These are phyloP conservation scores for Eudorina sp. DNA, from an alignment of 139 green algal genomes.

Conservation along the genomic window DNA sequence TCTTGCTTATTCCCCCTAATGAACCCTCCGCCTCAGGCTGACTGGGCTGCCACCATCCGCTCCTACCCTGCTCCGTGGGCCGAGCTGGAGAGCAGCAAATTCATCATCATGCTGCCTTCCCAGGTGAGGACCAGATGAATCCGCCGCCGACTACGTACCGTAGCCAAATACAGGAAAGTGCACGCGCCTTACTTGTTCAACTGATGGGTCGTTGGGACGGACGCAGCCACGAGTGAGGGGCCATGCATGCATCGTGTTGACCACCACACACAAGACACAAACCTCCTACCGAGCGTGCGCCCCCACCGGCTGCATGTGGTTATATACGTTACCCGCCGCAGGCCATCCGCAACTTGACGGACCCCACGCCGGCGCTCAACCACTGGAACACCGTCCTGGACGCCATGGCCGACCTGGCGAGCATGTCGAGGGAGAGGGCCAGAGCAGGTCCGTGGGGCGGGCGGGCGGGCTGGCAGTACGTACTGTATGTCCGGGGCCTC, in stretches of 20 bases:
- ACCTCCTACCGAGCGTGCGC: not conserved
- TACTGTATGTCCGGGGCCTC: no score
- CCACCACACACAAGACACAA: not conserved
- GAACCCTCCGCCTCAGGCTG: not conserved
- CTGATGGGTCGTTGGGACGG: not conserved
- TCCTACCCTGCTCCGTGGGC: constrained; percentile 25
- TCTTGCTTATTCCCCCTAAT: no score
- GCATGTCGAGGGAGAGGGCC: not conserved
- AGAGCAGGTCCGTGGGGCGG: not conserved
- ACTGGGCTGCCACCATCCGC: not conserved
- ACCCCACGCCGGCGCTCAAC: not conserved
- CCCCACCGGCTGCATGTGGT: not conserved
- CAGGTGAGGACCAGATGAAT: not conserved
- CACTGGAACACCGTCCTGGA: constrained; percentile 2
- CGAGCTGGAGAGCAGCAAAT: constrained; percentile 24
- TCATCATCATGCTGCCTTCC: constrained; percentile 1
- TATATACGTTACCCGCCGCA: not conserved
- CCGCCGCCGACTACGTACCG: no score
- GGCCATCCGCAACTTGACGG: constrained; percentile 19
- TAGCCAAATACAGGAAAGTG: no score
- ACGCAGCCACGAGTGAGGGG: not conserved
- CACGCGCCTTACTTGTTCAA: no score
- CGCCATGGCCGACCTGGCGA: not conserved
- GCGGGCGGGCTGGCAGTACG: no score
- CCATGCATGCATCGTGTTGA: not conserved